Base-by-base conservation (phyloP, 345 rosid genomes). In the Populus simonii region DNA sequence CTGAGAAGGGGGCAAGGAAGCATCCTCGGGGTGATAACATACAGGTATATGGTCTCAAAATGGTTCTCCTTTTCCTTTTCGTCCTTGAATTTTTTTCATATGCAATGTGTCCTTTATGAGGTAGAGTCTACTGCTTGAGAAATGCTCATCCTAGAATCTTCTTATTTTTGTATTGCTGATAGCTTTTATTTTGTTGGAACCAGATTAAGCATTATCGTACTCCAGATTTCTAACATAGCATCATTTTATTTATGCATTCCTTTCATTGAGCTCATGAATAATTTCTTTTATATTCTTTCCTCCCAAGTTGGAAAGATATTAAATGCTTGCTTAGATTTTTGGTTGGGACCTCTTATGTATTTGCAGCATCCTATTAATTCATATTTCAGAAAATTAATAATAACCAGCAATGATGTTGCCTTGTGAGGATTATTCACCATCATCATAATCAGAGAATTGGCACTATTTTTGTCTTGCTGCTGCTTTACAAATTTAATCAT, bases 1-100 rank as follows among this genome's bases (percentile, higher is more conserved):
- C 99, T 33, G 98, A 94, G 89, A 95, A 95, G 80, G 99, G 98
- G 55, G 96, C 98, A 68, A 92, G 99, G 87, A 95, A 95, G 87
- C 99, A 95, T 87, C 98, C 99, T 75, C 90, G 98, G 71, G 94
- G 94, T 79, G 98, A 93, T 84, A 94, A 89, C 84, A 87, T 95
- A 86, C 99, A 95, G 97, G 99, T 95, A 83, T 70, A 83, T 70
- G 8, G n/a, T 25, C 53, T 23, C 31, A 36, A 25, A 22, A 36
- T 61, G 23, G 33, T n/a, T 29, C 31, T 31, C 5, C 35, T 41
- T 41, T 41, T 41, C 45, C 12, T 41, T 41, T 41, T 41, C 3
- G 12, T 71, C 35, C 33, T 13, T 76, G 16, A 15, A 31, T 23
- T 43, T n/a, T n/a, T 25, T 27, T 13, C 17, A 23, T 67, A 17